Percentiles rank a stretch among this genome's conserved stretches.
Conservation (phyloP, 2,329 filamentous ascomycete genomes). For the Trichoderma arundinaceum region DNA sequence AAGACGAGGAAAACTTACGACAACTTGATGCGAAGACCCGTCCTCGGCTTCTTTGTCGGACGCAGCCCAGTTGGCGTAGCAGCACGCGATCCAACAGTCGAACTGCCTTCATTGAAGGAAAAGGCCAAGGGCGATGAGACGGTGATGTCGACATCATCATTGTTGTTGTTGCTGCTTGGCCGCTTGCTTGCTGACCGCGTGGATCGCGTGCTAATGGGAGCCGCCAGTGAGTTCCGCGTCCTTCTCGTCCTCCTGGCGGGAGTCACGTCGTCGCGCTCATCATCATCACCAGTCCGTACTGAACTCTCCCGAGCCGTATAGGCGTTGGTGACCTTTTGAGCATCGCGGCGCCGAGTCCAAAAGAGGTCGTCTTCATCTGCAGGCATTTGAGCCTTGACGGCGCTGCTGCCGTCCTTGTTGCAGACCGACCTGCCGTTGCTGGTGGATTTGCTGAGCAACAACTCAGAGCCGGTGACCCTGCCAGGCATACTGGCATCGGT, state of each 20-base stretch:
- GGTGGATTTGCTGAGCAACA: constrained; percentile 41
- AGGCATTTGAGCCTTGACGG: constrained; percentile 39
- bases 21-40: constrained; percentile 68
- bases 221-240: constrained; percentile 46
- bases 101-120: constrained; percentile 55
- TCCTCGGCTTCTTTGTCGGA: constrained; percentile 64
- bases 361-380: constrained; percentile 43
- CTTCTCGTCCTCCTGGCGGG: constrained; percentile 44
- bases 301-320: constrained; percentile 47
- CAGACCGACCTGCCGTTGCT: constrained; percentile 33
- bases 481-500: constrained; percentile 50
- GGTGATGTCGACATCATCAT: constrained; percentile 60
- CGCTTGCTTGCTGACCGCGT: constrained; percentile 60
- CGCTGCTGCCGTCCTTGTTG: constrained; percentile 38
- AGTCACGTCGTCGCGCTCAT: constrained; percentile 41
- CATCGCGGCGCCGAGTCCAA: constrained; percentile 47
- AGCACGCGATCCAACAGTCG: constrained; percentile 61
- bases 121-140: constrained; percentile 57
- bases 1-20: constrained; percentile 59
- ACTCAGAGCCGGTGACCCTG: constrained; percentile 44
- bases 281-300: constrained; percentile 42
- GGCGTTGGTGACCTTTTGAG: constrained; percentile 49
- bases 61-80: constrained; percentile 63
- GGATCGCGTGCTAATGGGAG: constrained; percentile 48
- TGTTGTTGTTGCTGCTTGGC: constrained; percentile 42